phyloP scores from a whole-genome alignment of 1,284 basidiomycete genomes.

The Pascua sp. region DNA sequence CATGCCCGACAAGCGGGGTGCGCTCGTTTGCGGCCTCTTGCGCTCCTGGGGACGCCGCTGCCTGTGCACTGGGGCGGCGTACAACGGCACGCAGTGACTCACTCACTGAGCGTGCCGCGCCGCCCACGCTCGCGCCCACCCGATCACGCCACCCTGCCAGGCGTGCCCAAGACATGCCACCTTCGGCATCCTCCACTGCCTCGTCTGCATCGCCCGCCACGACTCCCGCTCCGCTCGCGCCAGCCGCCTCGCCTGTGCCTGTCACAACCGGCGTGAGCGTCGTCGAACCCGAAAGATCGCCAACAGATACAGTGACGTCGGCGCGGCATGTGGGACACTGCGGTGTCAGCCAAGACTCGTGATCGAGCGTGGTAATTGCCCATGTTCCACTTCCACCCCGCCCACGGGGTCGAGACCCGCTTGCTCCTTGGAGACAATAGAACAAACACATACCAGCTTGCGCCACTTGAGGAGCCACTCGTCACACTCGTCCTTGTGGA shows the following conservation, averaged over 20 bases:
- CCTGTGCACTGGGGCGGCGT: too few species aligned
- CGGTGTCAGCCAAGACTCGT: slow-evolving; percentile 1
- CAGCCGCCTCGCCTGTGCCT: not conserved
- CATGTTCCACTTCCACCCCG: not conserved
- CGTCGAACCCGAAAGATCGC: slow-evolving; percentile 16
- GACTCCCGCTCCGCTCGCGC: too few species aligned
- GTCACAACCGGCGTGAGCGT: slow-evolving; percentile 21
- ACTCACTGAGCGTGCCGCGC: not conserved
- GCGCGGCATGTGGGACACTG: slow-evolving; percentile 86
- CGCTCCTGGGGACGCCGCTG: too few species aligned
- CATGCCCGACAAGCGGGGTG: too few species aligned
- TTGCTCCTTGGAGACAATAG: not conserved
- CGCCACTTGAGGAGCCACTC: slow-evolving; percentile 84
- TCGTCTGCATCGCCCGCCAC: not conserved
- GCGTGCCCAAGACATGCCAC: not conserved
- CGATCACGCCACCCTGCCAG: slow-evolving; percentile 3
- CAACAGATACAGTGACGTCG: slow-evolving; percentile 68
- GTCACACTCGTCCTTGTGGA: slow-evolving; percentile 69
- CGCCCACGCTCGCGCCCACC: not conserved
- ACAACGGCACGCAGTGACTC: too few species aligned
- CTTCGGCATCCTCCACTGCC: slow-evolving; percentile 1
- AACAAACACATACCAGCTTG: slow-evolving; percentile 66
- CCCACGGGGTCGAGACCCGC: not conserved
- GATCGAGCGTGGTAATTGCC: slow-evolving; percentile 7
- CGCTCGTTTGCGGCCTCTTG: too few species aligned